Conservation (phyloP, 2,329 filamentous ascomycete genomes). For the Epichloe scottii region DNA sequence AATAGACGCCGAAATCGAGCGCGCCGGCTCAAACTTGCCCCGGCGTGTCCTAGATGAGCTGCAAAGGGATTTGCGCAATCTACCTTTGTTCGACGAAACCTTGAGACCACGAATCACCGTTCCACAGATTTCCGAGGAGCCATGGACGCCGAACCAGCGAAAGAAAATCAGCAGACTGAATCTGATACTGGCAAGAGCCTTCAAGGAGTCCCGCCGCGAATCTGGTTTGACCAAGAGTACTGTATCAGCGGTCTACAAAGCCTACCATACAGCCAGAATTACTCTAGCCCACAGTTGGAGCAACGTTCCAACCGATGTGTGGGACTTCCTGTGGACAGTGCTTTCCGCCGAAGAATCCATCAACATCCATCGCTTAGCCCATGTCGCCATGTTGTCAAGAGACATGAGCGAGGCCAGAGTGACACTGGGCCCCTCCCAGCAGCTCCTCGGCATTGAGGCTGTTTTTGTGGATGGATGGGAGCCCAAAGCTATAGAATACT, state of each 20-base stretch:
- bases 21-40: slow-evolving; percentile 18
- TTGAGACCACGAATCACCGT: slow-evolving; percentile 12
- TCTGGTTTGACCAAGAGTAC: slow-evolving; percentile 20
- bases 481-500: slow-evolving; percentile 47
- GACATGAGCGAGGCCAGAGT: slow-evolving; percentile 52
- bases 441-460: slow-evolving; percentile 56
- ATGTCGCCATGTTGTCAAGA: slow-evolving; percentile 48
- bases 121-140: slow-evolving; percentile 24
- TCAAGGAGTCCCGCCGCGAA: slow-evolving; percentile 16
- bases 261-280: slow-evolving; percentile 34
- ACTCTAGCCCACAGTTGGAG: slow-evolving; percentile 33
- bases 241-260: slow-evolving; percentile 32
- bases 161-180: slow-evolving; percentile 27
- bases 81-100: slow-evolving; percentile 12
- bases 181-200: slow-evolving; percentile 15
- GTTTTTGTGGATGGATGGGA: slow-evolving; percentile 51
- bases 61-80: slow-evolving; percentile 15
- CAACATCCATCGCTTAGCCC: slow-evolving; percentile 44
- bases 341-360: slow-evolving; percentile 38
- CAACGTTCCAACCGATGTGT: slow-evolving; percentile 46
- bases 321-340: slow-evolving; percentile 54
- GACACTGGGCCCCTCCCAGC: slow-evolving; percentile 41
- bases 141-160: slow-evolving; percentile 25
- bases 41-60: slow-evolving; percentile 21
- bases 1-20: slow-evolving; percentile 23